A percentile compares a stretch with the other conserved stretches of the same genome.
phyloP scores from a whole-genome alignment of 495 filamentous ascomycete genomes.

The Beverwykella pulmonaria region DNA sequence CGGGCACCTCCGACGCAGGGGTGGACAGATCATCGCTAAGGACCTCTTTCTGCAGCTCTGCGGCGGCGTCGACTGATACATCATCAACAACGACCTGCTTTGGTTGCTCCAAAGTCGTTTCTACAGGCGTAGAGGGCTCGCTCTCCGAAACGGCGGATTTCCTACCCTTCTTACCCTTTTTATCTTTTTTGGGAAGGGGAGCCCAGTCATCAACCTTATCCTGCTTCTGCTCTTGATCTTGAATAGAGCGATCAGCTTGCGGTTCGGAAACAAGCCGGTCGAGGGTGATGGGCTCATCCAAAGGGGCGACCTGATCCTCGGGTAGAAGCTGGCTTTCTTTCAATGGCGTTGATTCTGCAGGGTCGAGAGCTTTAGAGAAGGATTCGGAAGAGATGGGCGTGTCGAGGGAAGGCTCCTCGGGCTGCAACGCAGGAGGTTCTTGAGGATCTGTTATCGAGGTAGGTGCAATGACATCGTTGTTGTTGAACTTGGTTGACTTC shows the following conservation, averaged over 20 bases:
- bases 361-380: background rate
- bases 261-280: background rate
- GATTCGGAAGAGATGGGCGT: background rate
- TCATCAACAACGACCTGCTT: background rate
- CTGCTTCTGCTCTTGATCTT: slow-evolving; percentile 5
- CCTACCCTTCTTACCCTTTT: slow-evolving; percentile 27
- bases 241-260: background rate
- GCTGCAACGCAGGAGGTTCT: background rate
- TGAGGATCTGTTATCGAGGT: background rate
- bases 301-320: background rate
- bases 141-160: slow-evolving; percentile 1
- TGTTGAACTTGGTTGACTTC: background rate
- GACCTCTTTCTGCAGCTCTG: background rate
- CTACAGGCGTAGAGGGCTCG: background rate
- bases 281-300: background rate
- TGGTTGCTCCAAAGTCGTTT: background rate
- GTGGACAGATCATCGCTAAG: background rate
- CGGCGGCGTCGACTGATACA: background rate
- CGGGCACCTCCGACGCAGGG: background rate
- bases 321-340: background rate
- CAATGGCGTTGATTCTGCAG: background rate
- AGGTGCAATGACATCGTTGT: background rate
- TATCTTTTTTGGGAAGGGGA: slow-evolving; percentile 20
- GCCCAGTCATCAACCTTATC: slow-evolving; percentile 2
- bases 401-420: background rate